Conservation (phyloP, 1,284 basidiomycete species). For the Athelia psychrophila region DNA sequence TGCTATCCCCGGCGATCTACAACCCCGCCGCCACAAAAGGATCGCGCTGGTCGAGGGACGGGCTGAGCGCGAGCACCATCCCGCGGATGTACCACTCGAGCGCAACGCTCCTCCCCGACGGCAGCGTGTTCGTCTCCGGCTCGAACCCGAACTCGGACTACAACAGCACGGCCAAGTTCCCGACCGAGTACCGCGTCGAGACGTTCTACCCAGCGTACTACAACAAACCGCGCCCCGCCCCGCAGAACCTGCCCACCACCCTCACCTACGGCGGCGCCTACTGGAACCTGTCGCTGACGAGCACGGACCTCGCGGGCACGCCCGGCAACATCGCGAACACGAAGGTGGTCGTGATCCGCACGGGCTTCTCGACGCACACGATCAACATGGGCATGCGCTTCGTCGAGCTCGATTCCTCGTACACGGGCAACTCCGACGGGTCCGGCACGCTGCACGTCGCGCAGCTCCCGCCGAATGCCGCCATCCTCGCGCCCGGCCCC, state of each 20-base stretch:
- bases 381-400: slow-evolving; percentile 85
- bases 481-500: slow-evolving; percentile 77
- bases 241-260: slow-evolving; percentile 58
- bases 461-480: slow-evolving; percentile 78
- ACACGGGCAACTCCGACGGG: slow-evolving; percentile 67
- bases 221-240: slow-evolving; percentile 72
- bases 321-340: slow-evolving; percentile 51
- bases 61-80: slow-evolving; percentile 52
- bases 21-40: slow-evolving; percentile 58
- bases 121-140: slow-evolving; percentile 75
- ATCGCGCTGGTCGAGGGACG: slow-evolving; percentile 60
- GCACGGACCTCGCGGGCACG: slow-evolving; percentile 53
- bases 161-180: slow-evolving; percentile 52
- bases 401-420: slow-evolving; percentile 65
- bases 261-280: slow-evolving; percentile 78
- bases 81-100: slow-evolving; percentile 82
- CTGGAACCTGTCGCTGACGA: slow-evolving; percentile 68
- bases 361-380: slow-evolving; percentile 86
- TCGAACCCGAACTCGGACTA: slow-evolving; percentile 86
- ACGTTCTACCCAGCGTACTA: slow-evolving; percentile 77
- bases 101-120: slow-evolving; percentile 76
- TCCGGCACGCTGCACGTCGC: slow-evolving; percentile 71
- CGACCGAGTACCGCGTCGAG: slow-evolving; percentile 83
- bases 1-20: slow-evolving; percentile 57
- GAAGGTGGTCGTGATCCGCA: slow-evolving; percentile 74